Percentiles rank a stretch among this genome's conserved stretches.
These are phyloP conservation scores for Auricularia cornea DNA, from an alignment of 768 basidiomycete genomes.

Conservation along the genomic window DNA sequence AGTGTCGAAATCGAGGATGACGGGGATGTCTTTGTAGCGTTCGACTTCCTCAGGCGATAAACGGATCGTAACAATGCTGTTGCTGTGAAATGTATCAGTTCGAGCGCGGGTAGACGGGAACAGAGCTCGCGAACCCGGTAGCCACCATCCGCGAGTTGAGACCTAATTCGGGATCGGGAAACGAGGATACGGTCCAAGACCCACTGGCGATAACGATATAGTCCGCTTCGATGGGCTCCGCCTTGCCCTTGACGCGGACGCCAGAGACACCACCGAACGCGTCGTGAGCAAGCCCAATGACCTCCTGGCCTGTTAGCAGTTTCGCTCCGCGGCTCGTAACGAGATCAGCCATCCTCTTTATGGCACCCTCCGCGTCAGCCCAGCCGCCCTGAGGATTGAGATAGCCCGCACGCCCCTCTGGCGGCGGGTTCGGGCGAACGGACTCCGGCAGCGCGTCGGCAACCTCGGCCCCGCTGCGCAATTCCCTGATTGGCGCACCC, in stretches of 20 bases:
- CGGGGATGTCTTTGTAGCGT: constrained; percentile 52
- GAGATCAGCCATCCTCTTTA: constrained; percentile 43
- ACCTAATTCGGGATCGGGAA: constrained; percentile 41
- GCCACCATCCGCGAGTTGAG: constrained; percentile 51
- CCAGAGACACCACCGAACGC: constrained; percentile 22
- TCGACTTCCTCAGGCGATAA: constrained; percentile 63
- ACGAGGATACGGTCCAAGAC: constrained; percentile 78
- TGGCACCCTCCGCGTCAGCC: constrained; percentile 68
- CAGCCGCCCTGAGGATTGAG: constrained; percentile 76
- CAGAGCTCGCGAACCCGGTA: constrained; percentile 55
- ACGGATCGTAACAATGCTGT: constrained; percentile 69
- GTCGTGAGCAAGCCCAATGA: constrained; percentile 38
- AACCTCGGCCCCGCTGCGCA: constrained; percentile 33
- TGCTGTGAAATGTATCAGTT: constrained; percentile 35
- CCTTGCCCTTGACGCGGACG: constrained; percentile 8
- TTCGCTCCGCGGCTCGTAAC: constrained; percentile 54
- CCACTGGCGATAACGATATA: constrained; percentile 66
- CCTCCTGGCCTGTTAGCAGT: constrained; percentile 50
- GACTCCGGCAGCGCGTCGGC: constrained; percentile 43
- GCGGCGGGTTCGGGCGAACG: constrained; percentile 15
- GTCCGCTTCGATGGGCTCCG: constrained; percentile 36
- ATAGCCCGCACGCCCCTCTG: constrained; percentile 41
- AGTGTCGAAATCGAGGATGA: constrained; percentile 61
- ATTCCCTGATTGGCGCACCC: constrained; percentile 41
- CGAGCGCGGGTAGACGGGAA: background rate